Evolutionary conservation across 192 early-diverging fungal genomes (phyloP).

Genomic region (Dispira parvispora): DNA sequence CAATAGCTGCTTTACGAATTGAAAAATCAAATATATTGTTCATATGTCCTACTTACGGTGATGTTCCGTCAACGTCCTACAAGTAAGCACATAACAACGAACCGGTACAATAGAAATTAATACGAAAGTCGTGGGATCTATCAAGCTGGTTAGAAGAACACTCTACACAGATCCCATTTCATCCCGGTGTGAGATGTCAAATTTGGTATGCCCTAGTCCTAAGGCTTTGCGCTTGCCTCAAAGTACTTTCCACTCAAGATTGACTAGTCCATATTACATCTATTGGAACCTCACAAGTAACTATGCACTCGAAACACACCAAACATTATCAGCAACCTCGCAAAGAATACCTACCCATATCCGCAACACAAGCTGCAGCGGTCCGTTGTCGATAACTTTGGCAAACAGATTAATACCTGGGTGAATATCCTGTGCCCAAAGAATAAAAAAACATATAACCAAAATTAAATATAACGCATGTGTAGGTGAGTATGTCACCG

Average conservation of each 20-base stretch:
- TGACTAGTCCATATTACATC: not conserved
- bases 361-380: not conserved
- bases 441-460: not conserved
- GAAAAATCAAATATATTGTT: not conserved
- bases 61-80: not conserved
- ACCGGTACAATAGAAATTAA: not conserved
- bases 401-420: not conserved
- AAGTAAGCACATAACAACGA: not conserved
- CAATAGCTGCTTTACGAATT: not conserved
- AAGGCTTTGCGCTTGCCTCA: not conserved
- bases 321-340: not conserved
- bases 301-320: not conserved
- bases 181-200: not conserved
- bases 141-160: not conserved
- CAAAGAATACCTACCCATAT: not conserved
- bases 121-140: not conserved
- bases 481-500: too few species aligned
- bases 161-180: not conserved
- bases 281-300: not conserved
- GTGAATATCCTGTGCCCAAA: not conserved
- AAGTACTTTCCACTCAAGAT: not conserved
- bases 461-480: too few species aligned
- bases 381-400: not conserved
- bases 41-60: not conserved
- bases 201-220: too few species aligned